Conservation (phyloP, 352 stramenopile genomes). For the Phytophthora gonapodyides region DNA sequence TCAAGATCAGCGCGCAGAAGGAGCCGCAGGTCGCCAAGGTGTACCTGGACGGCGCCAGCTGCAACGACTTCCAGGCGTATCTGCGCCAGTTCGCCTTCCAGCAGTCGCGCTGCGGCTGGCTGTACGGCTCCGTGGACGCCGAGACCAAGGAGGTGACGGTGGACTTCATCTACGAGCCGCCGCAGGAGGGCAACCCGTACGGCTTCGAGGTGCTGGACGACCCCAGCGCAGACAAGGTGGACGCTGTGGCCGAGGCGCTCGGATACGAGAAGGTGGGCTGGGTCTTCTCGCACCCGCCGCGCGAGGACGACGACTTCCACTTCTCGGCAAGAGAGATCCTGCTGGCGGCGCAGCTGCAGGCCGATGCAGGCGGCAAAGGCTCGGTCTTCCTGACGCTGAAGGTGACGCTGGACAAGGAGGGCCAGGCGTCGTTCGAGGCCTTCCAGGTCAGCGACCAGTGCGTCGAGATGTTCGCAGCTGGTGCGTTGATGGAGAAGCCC, state of each 20-base stretch:
- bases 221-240: conserved; percentile 82
- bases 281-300: conserved; percentile 97
- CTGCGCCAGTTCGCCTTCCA: conserved; percentile 93
- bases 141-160: conserved; percentile 90
- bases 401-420: conserved; percentile 94
- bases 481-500: conserved; percentile 90
- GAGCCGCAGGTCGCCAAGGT: conserved; percentile 80
- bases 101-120: conserved; percentile 93
- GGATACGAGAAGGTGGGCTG: conserved; percentile 95
- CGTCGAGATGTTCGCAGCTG: conserved; percentile 98
- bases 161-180: conserved; percentile 97
- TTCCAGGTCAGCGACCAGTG: conserved; percentile 98
- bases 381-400: conserved; percentile 97
- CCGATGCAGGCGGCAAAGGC: conserved; percentile 93
- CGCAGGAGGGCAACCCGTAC: conserved; percentile 88
- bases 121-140: conserved; percentile 93
- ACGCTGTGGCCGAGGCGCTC: conserved; percentile 86
- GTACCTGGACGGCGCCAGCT: conserved; percentile 87
- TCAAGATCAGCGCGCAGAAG: conserved; percentile 97
- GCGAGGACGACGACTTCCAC: conserved; percentile 95
- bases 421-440: conserved; percentile 94
- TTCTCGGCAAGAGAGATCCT: conserved; percentile 92
- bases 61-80: conserved; percentile 92
- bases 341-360: conserved; percentile 94
- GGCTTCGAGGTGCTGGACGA: conserved; percentile 95